phyloP scores from a whole-genome alignment of 257 asterid species.

The Solanum chilense region DNA sequence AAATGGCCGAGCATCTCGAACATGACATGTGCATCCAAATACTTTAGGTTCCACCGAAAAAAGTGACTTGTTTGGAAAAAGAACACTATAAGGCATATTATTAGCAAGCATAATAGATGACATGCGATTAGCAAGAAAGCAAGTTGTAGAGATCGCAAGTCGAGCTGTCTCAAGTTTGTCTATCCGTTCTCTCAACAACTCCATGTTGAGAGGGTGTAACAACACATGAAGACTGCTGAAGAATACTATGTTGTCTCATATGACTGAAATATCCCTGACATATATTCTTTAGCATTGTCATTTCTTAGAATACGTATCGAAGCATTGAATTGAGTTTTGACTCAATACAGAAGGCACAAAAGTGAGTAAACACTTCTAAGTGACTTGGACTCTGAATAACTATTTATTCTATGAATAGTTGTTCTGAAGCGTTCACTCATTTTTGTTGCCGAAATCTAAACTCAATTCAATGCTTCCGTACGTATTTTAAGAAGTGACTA shows the following conservation, averaged over 20 bases:
- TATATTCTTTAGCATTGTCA: too few relatives aligned
- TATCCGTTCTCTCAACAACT: not conserved
- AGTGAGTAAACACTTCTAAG: not conserved
- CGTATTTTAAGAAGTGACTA: not conserved
- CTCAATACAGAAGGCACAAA: not conserved
- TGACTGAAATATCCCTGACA: too few relatives aligned
- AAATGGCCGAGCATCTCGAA: not conserved
- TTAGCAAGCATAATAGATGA: not conserved
- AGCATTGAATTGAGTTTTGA: too few relatives aligned
- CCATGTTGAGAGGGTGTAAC: not conserved
- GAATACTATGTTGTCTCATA: not conserved
- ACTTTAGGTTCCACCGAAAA: not conserved
- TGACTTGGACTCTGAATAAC: not conserved
- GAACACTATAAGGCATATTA: not conserved
- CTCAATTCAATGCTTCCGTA: not conserved
- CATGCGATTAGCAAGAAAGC: too few relatives aligned
- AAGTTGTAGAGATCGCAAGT: too few relatives aligned
- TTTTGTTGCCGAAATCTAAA: not conserved
- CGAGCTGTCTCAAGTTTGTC: too few relatives aligned
- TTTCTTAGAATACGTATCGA: too few relatives aligned
- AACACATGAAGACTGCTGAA: not conserved
- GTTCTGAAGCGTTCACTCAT: not conserved
- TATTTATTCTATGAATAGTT: not conserved
- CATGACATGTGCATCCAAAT: not conserved
- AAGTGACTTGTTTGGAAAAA: not conserved